Evolutionary conservation across 441 rosid genomes (phyloP).

Genomic region (Biscutella laevigata): DNA sequence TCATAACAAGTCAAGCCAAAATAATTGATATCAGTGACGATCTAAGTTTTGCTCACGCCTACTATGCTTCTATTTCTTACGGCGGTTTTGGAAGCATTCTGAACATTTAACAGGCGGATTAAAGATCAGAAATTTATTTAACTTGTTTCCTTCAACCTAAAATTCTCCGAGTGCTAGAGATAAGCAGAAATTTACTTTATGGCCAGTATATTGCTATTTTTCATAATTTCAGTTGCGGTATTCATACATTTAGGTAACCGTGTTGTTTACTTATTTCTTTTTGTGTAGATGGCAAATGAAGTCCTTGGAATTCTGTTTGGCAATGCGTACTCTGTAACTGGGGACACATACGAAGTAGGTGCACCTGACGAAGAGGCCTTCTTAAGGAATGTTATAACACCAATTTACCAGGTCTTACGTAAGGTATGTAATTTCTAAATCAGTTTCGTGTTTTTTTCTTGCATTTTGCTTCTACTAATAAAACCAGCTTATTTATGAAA

Average conservation of each 20-base stretch:
- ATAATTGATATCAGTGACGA: too few relatives aligned
- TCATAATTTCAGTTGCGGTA: not conserved
- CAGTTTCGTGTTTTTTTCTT: slow-evolving; percentile 4
- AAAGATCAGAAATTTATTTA: too few relatives aligned
- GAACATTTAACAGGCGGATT: not conserved
- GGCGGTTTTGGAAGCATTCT: not conserved
- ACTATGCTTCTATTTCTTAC: too few relatives aligned
- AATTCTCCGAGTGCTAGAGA: too few relatives aligned
- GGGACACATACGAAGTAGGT: slow-evolving; percentile 95
- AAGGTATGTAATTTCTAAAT: too few relatives aligned
- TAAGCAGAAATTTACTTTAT: too few relatives aligned
- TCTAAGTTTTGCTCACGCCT: too few relatives aligned
- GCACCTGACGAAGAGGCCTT: slow-evolving; percentile 98
- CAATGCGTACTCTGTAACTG: slow-evolving; percentile 91
- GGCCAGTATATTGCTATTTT: not conserved
- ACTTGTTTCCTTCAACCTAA: too few relatives aligned
- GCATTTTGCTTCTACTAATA: not conserved
- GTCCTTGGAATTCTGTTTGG: slow-evolving; percentile 92
- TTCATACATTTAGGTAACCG: slow-evolving; percentile 13
- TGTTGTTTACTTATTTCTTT: slow-evolving; percentile 18
- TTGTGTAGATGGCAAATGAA: slow-evolving; percentile 99
- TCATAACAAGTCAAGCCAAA: too few relatives aligned
- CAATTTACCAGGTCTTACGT: slow-evolving; percentile 71
- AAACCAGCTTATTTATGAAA: slow-evolving; percentile 18
- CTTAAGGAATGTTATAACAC: slow-evolving; percentile 85